A percentile compares a stretch with the other conserved stretches of the same genome.
Evolutionary conservation across 805 yeast genomes (phyloP).

Genomic region (Saccharomyces eubayanus): DNA sequence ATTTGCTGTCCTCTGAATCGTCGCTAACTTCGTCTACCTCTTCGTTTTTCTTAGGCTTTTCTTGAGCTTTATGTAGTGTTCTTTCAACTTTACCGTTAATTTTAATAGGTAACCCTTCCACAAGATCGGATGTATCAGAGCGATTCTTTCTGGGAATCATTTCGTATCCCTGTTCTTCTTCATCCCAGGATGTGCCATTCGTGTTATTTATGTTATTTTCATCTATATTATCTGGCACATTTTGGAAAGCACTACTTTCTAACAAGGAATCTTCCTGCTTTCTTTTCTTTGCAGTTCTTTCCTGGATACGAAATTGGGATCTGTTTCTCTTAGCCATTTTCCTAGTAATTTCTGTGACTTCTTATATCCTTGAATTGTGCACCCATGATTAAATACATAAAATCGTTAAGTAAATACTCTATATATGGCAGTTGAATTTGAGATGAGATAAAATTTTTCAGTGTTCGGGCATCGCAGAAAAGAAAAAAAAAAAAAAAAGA

Average conservation of each 20-base stretch:
- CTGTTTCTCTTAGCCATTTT: constrained; percentile 26
- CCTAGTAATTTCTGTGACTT: not conserved
- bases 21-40: constrained; percentile 12
- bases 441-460: not conserved
- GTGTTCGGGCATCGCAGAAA: not conserved
- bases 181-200: constrained; percentile 45
- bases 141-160: constrained; percentile 52
- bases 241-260: constrained; percentile 17
- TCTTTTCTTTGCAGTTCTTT: constrained; percentile 26
- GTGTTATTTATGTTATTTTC: constrained; percentile 7
- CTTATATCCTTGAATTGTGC: not conserved
- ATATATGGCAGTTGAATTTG: not conserved
- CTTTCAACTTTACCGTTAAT: constrained; percentile 69
- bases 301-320: constrained; percentile 20
- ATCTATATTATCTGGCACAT: constrained; percentile 5
- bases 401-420: not conserved
- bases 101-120: constrained; percentile 77
- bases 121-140: constrained; percentile 31
- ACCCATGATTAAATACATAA: not conserved
- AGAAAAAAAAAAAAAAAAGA: not conserved
- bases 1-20: constrained; percentile 20
- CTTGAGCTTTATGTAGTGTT: constrained; percentile 35
- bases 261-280: constrained; percentile 27
- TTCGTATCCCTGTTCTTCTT: constrained; percentile 76
- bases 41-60: constrained; percentile 5